Conservation (phyloP, 257 asterid genomes). For the Solanum piurae region DNA sequence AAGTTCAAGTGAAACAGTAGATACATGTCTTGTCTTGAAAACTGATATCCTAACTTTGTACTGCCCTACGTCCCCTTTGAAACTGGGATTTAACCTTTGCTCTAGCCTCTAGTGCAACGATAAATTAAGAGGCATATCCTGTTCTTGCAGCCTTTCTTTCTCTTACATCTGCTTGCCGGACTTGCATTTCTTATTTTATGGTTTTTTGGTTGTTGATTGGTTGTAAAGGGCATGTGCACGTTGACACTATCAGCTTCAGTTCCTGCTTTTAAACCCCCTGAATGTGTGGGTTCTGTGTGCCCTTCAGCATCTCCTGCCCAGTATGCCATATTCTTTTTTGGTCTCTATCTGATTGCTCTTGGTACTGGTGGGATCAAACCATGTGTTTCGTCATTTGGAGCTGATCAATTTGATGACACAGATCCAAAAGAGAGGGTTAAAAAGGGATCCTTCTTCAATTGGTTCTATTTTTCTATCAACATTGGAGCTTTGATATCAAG, state of each 20-base stretch:
- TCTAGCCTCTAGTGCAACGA: background rate
- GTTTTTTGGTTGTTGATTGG: background rate
- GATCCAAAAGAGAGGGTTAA: constrained; percentile 75
- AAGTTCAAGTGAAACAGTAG: background rate
- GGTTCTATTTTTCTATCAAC: constrained; percentile 89
- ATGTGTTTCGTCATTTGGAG: constrained; percentile 93
- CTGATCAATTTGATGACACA: constrained; percentile 94
- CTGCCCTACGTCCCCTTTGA: background rate
- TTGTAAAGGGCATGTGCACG: constrained; percentile 78
- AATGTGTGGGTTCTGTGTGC: constrained; percentile 68
- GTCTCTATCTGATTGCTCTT: constrained; percentile 81
- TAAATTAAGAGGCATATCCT: background rate
- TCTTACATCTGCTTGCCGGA: background rate
- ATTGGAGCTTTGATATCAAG: constrained; percentile 86
- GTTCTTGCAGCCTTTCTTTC: background rate
- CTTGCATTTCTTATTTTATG: background rate
- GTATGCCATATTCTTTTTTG: constrained; percentile 59
- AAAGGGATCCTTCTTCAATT: constrained; percentile 93
- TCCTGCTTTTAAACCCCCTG: constrained; percentile 67
- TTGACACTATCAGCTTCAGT: constrained; percentile 75
- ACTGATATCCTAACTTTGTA: background rate
- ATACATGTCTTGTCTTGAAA: background rate
- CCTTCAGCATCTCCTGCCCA: constrained; percentile 71
- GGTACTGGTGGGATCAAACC: constrained; percentile 99
- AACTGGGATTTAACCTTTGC: background rate